Evolutionary conservation across 108 stramenopile genomes (phyloP).

Genomic region (Bacterosira constricta): DNA sequence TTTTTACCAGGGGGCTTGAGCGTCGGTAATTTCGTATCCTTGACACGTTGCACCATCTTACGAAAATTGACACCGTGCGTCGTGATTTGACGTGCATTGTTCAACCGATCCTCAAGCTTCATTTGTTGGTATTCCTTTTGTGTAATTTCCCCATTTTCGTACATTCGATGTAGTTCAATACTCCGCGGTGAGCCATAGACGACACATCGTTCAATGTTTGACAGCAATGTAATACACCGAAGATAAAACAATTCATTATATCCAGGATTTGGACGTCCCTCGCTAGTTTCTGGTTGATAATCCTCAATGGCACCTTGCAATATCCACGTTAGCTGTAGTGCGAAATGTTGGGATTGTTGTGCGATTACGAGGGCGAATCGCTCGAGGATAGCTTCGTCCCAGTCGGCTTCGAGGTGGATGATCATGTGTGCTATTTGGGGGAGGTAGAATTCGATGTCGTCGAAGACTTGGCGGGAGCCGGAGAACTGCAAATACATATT

Average conservation of each 20-base stretch:
- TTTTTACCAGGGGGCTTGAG: slow-evolving; percentile 39
- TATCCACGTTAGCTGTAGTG: slow-evolving; percentile 97
- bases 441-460: slow-evolving; percentile 98
- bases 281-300: slow-evolving; percentile 94
- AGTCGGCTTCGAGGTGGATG: slow-evolving; percentile 96
- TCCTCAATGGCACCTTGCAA: slow-evolving; percentile 98
- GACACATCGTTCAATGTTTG: slow-evolving; percentile 93
- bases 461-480: slow-evolving; percentile 95
- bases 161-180: slow-evolving; percentile 85
- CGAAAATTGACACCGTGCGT: slow-evolving; percentile 49
- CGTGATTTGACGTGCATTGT: slow-evolving; percentile 87
- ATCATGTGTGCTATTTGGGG: slow-evolving; percentile 99
- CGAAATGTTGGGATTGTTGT: slow-evolving; percentile 97
- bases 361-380: slow-evolving; percentile 95
- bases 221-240: slow-evolving; percentile 92
- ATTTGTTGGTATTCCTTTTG: slow-evolving; percentile 83
- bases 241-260: slow-evolving; percentile 89
- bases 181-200: slow-evolving; percentile 85
- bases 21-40: slow-evolving; percentile 35
- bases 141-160: slow-evolving; percentile 89
- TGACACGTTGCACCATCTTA: slow-evolving; percentile 40
- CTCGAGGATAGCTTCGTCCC: slow-evolving; percentile 94
- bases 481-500: slow-evolving; percentile 68
- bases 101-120: slow-evolving; percentile 93
- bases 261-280: slow-evolving; percentile 82